phyloP scores from a whole-genome alignment of 1,284 basidiomycete species.

The Sanguinoderma infundibulare region DNA sequence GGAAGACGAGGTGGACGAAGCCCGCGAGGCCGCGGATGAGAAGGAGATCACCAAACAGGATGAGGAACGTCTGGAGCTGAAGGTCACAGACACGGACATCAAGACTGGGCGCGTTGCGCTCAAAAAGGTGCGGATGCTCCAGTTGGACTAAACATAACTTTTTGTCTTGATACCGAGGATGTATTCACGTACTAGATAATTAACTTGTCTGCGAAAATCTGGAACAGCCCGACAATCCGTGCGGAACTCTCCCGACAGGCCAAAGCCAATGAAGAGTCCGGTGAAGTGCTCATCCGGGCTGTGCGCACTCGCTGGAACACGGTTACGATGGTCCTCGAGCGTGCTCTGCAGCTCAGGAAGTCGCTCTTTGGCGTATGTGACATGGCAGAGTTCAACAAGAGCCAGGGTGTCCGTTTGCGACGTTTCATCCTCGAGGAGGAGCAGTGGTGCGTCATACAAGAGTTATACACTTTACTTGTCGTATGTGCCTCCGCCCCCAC shows the following conservation, averaged over 20 bases:
- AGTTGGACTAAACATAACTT: too few species aligned
- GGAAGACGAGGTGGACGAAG: not conserved
- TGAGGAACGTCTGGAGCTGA: conserved; percentile 3
- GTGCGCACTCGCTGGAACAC: conserved; percentile 30
- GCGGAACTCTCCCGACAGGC: conserved; percentile 13
- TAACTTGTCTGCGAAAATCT: conserved; percentile 7
- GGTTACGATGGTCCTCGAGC: conserved; percentile 18
- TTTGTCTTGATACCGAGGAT: not conserved
- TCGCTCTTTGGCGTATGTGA: conserved; percentile 14
- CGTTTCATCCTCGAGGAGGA: conserved; percentile 16
- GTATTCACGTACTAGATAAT: conserved; percentile 6
- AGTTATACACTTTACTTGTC: conserved; percentile 17
- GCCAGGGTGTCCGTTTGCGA: not conserved
- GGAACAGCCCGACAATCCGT: conserved; percentile 18
- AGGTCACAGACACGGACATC: not conserved
- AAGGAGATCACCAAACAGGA: not conserved
- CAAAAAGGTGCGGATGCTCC: conserved; percentile 18
- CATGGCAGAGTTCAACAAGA: conserved; percentile 9
- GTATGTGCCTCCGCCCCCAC: conserved; percentile 24
- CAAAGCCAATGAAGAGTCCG: not conserved
- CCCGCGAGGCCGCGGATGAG: not conserved
- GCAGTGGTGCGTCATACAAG: conserved; percentile 24
- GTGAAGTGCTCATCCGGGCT: conserved; percentile 18
- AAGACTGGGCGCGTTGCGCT: not conserved
- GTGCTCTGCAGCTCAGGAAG: conserved; percentile 17